Conservation (phyloP, 768 basidiomycete genomes). For the Rhizopogon roseolus region DNA sequence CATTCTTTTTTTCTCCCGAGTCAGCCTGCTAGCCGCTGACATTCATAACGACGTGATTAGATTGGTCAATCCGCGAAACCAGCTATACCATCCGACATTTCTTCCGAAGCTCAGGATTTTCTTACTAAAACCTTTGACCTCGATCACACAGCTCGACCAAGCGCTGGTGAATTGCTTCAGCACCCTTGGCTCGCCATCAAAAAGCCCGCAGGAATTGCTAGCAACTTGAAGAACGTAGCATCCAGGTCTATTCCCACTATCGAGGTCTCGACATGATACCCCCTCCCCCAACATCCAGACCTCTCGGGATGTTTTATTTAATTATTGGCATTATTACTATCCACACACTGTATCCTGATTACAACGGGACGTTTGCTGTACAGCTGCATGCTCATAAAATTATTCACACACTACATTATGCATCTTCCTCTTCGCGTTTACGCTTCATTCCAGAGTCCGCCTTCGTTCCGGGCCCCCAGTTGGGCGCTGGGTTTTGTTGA, state of each 20-base stretch:
- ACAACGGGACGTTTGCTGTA: neutral
- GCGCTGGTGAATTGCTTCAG: constrained; percentile 69
- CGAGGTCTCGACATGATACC: constrained; percentile 21
- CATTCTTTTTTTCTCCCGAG: neutral
- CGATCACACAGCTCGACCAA: constrained; percentile 74
- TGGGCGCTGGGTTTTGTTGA: constrained; percentile 82
- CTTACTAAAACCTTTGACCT: constrained; percentile 83
- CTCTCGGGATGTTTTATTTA: neutral
- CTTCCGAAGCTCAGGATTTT: constrained; percentile 83
- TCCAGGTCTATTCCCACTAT: constrained; percentile 20
- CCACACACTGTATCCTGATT: neutral
- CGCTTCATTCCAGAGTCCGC: constrained; percentile 40
- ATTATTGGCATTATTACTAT: neutral
- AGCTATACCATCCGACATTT: constrained; percentile 87
- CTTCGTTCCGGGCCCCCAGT: constrained; percentile 88
- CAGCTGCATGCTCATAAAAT: neutral
- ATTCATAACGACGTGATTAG: constrained; percentile 32
- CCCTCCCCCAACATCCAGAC: neutral
- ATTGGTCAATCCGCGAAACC: constrained; percentile 91
- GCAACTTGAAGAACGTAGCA: constrained; percentile 15
- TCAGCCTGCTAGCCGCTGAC: neutral
- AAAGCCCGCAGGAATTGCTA: constrained; percentile 21
- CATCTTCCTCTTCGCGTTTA: constrained; percentile 13
- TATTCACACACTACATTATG: neutral
- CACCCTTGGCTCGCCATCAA: constrained; percentile 63